Percentiles rank a stretch among this genome's conserved stretches.
These are phyloP conservation scores for Termitomyces sp. DNA, from an alignment of 768 basidiomycete genomes.

Conservation along the genomic window DNA sequence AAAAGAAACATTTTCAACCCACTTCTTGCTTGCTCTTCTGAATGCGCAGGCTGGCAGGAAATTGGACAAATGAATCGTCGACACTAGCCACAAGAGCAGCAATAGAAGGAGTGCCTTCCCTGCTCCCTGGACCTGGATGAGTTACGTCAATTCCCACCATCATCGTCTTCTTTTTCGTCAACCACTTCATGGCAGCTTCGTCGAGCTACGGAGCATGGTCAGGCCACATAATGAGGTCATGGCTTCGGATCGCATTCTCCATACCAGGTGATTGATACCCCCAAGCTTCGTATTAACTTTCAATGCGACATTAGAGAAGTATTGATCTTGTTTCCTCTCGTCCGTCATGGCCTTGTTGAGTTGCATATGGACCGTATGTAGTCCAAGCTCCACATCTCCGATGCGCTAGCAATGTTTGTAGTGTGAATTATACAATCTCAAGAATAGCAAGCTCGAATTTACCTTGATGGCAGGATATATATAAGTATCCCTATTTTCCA, in stretches of 20 bases:
- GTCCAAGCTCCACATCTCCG: conserved; percentile 66
- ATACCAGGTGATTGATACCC: conserved; percentile 65
- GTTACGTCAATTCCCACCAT: conserved; percentile 84
- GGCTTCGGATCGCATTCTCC: neutral
- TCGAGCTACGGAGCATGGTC: conserved; percentile 36
- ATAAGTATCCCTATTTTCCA: conserved; percentile 62
- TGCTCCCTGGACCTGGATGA: conserved; percentile 65
- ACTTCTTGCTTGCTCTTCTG: conserved; percentile 54
- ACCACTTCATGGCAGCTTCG: conserved; percentile 50
- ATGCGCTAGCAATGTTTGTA: conserved; percentile 36
- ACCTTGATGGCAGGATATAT: conserved; percentile 81
- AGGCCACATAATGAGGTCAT: neutral
- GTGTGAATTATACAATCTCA: neutral
- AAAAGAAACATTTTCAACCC: neutral
- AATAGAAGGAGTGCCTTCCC: conserved; percentile 72
- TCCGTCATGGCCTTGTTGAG: conserved; percentile 53
- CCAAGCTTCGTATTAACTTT: conserved; percentile 84
- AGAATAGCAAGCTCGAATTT: neutral
- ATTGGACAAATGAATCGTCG: conserved; percentile 67
- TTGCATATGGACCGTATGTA: conserved; percentile 74
- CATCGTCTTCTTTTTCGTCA: conserved; percentile 67
- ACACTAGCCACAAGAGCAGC: conserved; percentile 78
- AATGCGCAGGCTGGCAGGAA: conserved; percentile 66
- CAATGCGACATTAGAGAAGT: conserved; percentile 75
- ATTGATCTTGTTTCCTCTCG: conserved; percentile 62